These are phyloP conservation scores for Camelina hispida DNA, from an alignment of 345 rosid genomes.

Conservation along the genomic window DNA sequence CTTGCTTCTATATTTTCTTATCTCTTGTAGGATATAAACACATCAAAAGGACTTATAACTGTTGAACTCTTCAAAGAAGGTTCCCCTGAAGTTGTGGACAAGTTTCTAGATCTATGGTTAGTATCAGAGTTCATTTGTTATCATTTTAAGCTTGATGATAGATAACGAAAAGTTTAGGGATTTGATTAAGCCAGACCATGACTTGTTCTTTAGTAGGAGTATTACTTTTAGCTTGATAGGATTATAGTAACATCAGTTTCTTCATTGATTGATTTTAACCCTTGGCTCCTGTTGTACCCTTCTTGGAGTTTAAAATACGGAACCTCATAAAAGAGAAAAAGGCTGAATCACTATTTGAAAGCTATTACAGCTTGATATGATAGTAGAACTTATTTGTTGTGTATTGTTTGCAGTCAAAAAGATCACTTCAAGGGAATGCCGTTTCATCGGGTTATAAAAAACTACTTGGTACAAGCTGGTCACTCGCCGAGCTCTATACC, in stretches of 20 bases:
- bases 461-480: constrained; percentile 91
- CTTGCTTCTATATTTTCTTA: constrained; percentile 3
- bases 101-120: constrained; percentile 75
- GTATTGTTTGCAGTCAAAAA: constrained; percentile 66
- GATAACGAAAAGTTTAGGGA: neutral
- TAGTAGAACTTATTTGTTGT: neutral
- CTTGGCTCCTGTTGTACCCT: neutral
- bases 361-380: constrained; percentile 4
- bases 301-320: neutral
- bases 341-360: neutral
- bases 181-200: constrained; percentile 13
- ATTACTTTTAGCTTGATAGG: constrained; percentile 8
- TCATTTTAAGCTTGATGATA: constrained; percentile 14
- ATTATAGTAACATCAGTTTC: neutral
- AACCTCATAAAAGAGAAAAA: constrained; percentile 1
- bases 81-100: constrained; percentile 81
- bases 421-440: constrained; percentile 83
- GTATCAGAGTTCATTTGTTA: constrained; percentile 22
- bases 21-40: constrained; percentile 64
- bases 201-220: constrained; percentile 9
- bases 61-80: constrained; percentile 76
- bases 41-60: constrained; percentile 72
- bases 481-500: constrained; percentile 56
- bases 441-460: constrained; percentile 80
- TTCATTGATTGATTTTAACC: constrained; percentile 5